phyloP scores from a whole-genome alignment of 441 rosid genomes.

The Mallotus repandus region DNA sequence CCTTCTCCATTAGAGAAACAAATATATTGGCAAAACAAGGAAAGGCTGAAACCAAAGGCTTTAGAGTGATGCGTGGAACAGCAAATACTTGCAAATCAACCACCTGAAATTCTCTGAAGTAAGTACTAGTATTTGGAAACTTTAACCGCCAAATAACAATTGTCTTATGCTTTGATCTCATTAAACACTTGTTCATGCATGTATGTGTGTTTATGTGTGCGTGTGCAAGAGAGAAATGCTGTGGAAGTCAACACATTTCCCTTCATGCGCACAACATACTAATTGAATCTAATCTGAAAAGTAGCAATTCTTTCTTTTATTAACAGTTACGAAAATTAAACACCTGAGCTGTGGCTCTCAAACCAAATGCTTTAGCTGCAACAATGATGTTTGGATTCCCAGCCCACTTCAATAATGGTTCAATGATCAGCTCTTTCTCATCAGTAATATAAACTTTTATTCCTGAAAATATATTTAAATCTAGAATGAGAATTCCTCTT shows the following conservation, averaged over 20 bases:
- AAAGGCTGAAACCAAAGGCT: conserved; percentile 87
- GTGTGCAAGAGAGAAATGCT: neutral
- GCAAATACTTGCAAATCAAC: conserved; percentile 95
- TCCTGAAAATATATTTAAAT: conserved; percentile 41
- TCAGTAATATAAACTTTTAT: conserved; percentile 90
- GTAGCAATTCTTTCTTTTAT: neutral
- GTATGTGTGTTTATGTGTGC: neutral
- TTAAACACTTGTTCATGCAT: neutral
- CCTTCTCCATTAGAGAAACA: conserved; percentile 96
- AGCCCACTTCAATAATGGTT: conserved; percentile 88
- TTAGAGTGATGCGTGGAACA: conserved; percentile 78
- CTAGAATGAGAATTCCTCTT: conserved; percentile 2
- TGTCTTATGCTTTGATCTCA: neutral
- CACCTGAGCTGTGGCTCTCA: conserved; percentile 96
- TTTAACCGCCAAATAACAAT: neutral
- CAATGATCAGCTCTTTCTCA: conserved; percentile 95
- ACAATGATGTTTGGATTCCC: conserved; percentile 79
- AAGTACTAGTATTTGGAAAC: conserved; percentile 11
- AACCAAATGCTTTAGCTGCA: conserved; percentile 84
- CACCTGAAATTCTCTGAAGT: conserved; percentile 48
- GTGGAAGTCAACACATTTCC: neutral
- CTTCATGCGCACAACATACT: neutral
- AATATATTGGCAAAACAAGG: conserved; percentile 89
- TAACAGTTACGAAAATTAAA: conserved; percentile 16
- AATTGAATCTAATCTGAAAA: neutral